Evolutionary conservation across 192 early-diverging fungal genomes (phyloP), one percentile per base, ranked within the genome.

Genomic region (Obelidium mucronatum): DNA sequence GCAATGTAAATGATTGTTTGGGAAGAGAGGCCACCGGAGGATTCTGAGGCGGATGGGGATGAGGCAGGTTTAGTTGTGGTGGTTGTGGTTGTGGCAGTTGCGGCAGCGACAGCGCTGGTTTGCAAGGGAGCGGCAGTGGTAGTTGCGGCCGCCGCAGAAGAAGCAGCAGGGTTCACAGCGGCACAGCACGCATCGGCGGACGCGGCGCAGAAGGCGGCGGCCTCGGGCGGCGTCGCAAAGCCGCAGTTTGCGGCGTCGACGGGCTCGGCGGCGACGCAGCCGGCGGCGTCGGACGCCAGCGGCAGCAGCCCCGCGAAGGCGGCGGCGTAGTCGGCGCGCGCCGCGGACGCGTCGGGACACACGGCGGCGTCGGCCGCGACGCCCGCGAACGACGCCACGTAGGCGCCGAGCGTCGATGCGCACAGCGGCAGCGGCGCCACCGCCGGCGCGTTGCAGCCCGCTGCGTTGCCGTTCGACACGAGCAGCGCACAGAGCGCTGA

Each of bases 331-430:
- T 15, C 34, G 37, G 0, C 39, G 11, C 31, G 15, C 4, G 63
- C 63, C 28, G 24, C 24, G 63, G 13, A 13, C 11, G 30, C 63
- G 24, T 37, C 34, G 22, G 63, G 63, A 65, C 63, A 65, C 34
- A 39, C 44, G 0, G 22, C 34, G 63, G 28, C 33, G 34, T 65
- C 36, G 22, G 30, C 11, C 11, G 39, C 36, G 31, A 65, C 63
- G 13, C 30, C 63, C 30, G 11, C 13, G 53, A 51, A 72, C 26
- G 54, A 26, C 22, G 22, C n/a, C n/a, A 58, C 36, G 34, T 34
- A 72, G 24, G 13, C 58, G 69, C 24, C 52, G 53, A 72, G 28
- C 31, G 69, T 72, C 44, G 69, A 30, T 19, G 69, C 69, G 54
- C 69, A 72, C 11, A 72, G 51, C 34, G 39, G 30, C 13, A 35